Evolutionary conservation across 2,329 filamentous ascomycete genomes (phyloP).

Genomic region (Colletotrichum lupini): DNA sequence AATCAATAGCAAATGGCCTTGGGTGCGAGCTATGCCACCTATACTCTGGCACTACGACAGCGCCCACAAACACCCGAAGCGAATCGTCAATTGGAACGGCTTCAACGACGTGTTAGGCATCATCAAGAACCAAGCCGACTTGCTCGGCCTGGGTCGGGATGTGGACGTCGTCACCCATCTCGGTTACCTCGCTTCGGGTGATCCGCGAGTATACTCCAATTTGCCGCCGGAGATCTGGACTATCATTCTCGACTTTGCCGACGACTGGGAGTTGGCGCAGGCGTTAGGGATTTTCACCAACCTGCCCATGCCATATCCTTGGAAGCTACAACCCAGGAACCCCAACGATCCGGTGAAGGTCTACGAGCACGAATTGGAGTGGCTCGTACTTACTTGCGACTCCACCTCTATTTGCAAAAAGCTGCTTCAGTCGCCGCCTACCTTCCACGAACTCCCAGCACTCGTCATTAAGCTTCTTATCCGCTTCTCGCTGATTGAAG

Average conservation of each 20-base stretch:
- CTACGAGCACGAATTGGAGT: slow-evolving; percentile 84
- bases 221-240: slow-evolving; percentile 91
- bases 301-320: slow-evolving; percentile 77
- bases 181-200: slow-evolving; percentile 46
- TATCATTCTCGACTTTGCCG: slow-evolving; percentile 84
- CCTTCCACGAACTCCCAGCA: slow-evolving; percentile 78
- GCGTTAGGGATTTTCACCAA: slow-evolving; percentile 85
- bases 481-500: slow-evolving; percentile 85
- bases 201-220: slow-evolving; percentile 51
- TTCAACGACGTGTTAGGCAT: slow-evolving; percentile 79
- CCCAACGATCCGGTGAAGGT: slow-evolving; percentile 74
- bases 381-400: slow-evolving; percentile 81
- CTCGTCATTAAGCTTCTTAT: slow-evolving; percentile 90
- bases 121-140: slow-evolving; percentile 80
- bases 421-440: slow-evolving; percentile 76
- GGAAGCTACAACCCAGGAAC: slow-evolving; percentile 69
- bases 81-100: slow-evolving; percentile 69
- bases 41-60: slow-evolving; percentile 84
- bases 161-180: slow-evolving; percentile 65
- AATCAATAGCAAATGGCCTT: slow-evolving; percentile 85
- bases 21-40: slow-evolving; percentile 84
- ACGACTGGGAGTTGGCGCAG: slow-evolving; percentile 91
- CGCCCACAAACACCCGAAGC: slow-evolving; percentile 57
- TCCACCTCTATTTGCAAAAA: slow-evolving; percentile 78
- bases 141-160: slow-evolving; percentile 79